Conservation (phyloP, 208 protist genomes). For the Trypanosoma avium region DNA sequence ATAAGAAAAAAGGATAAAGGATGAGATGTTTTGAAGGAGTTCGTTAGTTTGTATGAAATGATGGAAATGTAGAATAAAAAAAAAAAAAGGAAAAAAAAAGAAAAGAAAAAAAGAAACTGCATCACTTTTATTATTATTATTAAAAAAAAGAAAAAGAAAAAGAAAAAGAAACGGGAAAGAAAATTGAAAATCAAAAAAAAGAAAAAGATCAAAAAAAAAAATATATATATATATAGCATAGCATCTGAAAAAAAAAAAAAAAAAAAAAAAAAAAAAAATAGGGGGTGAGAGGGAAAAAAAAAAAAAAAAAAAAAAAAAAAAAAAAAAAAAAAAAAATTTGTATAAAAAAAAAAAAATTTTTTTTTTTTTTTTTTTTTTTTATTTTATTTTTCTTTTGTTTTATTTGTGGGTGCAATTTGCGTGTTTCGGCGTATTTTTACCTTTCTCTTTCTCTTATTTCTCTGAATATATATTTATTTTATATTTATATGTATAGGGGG, state of each 20-base stretch:
- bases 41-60: too few relatives aligned
- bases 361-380: slow-evolving; percentile 20
- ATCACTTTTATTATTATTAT: too few relatives aligned
- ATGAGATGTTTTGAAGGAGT: too few relatives aligned
- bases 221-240: background rate
- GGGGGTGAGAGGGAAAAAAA: background rate
- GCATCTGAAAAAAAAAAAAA: too few relatives aligned
- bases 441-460: too few relatives aligned
- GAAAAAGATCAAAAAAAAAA: background rate
- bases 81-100: background rate
- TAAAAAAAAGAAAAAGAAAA: background rate
- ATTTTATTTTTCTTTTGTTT: slow-evolving; percentile 16
- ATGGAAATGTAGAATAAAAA: background rate
- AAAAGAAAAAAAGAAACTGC: slow-evolving; percentile 2
- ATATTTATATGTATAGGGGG: too few relatives aligned
- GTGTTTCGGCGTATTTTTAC: too few relatives aligned
- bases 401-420: too few relatives aligned
- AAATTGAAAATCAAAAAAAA: slow-evolving; percentile 9
- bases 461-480: too few relatives aligned
- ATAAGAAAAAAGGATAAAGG: too few relatives aligned
- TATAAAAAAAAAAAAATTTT: slow-evolving; percentile 7
- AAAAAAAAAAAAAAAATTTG: background rate
- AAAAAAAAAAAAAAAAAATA: slow-evolving; percentile 2
- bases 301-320: slow-evolving; percentile 9
- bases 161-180: background rate